phyloP scores from a whole-genome alignment of 163 green algal species.

The Volvox carteri region DNA sequence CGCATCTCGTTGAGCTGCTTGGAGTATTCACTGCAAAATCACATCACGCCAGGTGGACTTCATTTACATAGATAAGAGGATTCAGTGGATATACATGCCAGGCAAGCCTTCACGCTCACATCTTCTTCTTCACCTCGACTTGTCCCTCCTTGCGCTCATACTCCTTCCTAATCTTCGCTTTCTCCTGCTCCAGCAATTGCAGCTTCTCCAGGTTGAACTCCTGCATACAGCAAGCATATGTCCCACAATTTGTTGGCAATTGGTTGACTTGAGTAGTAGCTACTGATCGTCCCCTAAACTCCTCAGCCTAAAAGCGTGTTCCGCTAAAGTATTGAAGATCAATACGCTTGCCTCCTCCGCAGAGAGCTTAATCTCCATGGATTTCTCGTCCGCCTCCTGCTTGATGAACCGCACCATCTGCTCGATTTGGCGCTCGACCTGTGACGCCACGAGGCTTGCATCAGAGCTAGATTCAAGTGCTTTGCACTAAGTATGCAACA shows the following conservation, averaged over 20 bases:
- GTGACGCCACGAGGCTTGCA: constrained; percentile 4
- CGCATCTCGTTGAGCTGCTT: constrained; percentile 97
- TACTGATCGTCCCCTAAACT: constrained; percentile 9
- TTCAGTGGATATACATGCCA: not conserved
- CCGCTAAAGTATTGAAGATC: not conserved
- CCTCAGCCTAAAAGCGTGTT: too few relatives aligned
- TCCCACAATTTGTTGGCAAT: not conserved
- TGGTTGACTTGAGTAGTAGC: constrained; percentile 22
- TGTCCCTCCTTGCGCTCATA: constrained; percentile 95
- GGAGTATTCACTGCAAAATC: constrained; percentile 89
- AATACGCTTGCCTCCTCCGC: constrained; percentile 92
- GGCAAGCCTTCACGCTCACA: constrained; percentile 73
- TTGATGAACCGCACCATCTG: constrained; percentile 98
- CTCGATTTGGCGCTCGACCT: constrained; percentile 83
- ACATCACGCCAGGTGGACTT: constrained; percentile 2
- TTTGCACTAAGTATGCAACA: not conserved
- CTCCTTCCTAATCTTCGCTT: constrained; percentile 94
- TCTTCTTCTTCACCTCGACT: constrained; percentile 98
- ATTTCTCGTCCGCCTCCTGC: constrained; percentile 99
- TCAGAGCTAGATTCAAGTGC: not conserved
- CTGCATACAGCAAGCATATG: constrained; percentile 58
- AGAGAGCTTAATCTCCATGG: constrained; percentile 96
- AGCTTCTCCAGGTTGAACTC: constrained; percentile 99
- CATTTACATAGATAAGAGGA: too few relatives aligned
- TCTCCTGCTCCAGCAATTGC: constrained; percentile 97